Base-by-base conservation (phyloP, 1,284 basidiomycete species). In the Taiwanofungus camphoratus region DNA sequence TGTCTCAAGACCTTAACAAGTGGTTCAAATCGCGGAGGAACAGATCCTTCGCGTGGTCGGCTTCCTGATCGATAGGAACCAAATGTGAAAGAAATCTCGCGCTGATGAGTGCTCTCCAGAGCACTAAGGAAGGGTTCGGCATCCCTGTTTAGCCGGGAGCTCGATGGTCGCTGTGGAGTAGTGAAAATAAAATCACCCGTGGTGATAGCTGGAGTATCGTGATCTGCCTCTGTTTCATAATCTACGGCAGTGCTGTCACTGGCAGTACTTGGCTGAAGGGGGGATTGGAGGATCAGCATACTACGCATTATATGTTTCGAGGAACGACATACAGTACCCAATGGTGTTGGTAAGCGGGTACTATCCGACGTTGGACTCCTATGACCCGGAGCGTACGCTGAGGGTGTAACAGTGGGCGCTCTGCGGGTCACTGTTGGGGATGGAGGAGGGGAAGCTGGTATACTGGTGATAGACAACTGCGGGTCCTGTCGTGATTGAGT, bases 1-100 rank as follows among this genome's bases (percentile, higher is more conserved):
- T 43, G 46, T 44, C 53, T 51, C 33, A 64, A 52, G 31, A 60
- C 52, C 43, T 50, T 50, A 34, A 62, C 55, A 38, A 62, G 54
- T 35, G 53, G 48, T 47, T n/a, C n/a, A n/a, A n/a, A n/a, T n/a
- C n/a, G n/a, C n/a, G n/a, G n/a, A n/a, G n/a, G n/a, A n/a, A n/a
- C n/a, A n/a, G n/a, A n/a, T n/a, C n/a, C n/a, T n/a, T n/a, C n/a
- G n/a, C n/a, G n/a, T n/a, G n/a, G n/a, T n/a, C n/a, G n/a, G n/a
- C n/a, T n/a, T n/a, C n/a, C n/a, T n/a, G n/a, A n/a, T n/a, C n/a
- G n/a, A n/a, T n/a, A n/a, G n/a, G n/a, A n/a, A n/a, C n/a, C n/a
- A n/a, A n/a, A n/a, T n/a, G n/a, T n/a, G n/a, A n/a, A n/a, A n/a
- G n/a, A n/a, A n/a, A n/a, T n/a, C n/a, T n/a, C n/a, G n/a, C n/a